phyloP scores from a whole-genome alignment of 768 basidiomycete genomes.

The Mycena albidolilacea region DNA sequence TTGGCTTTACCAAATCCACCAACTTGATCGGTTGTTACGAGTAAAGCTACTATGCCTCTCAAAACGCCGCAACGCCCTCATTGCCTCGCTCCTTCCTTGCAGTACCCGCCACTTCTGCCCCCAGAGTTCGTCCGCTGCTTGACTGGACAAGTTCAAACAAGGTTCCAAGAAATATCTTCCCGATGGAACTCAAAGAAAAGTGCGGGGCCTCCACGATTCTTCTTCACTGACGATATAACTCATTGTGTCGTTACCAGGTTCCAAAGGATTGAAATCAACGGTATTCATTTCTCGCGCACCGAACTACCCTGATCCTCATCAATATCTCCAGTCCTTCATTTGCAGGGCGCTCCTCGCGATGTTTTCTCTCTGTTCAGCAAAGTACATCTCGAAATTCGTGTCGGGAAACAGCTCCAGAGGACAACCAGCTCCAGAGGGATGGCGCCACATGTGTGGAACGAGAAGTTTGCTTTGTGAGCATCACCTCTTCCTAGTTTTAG shows the following conservation, averaged over 20 bases:
- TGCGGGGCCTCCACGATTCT: not conserved
- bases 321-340: conserved; percentile 18
- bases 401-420: conserved; percentile 5
- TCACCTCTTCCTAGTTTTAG: conserved; percentile 7
- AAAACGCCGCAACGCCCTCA: conserved; percentile 7
- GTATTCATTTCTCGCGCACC: conserved; percentile 10
- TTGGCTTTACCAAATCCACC: not conserved
- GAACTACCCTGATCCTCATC: not conserved
- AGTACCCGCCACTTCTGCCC: conserved; percentile 13
- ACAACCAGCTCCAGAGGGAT: conserved; percentile 23
- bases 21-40: conserved; percentile 9
- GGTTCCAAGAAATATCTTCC: conserved; percentile 5
- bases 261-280: conserved; percentile 31
- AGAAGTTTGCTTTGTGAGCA: conserved; percentile 32
- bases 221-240: not conserved
- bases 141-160: not conserved
- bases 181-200: conserved; percentile 25
- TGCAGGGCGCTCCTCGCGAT: conserved; percentile 22
- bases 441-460: conserved; percentile 27
- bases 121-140: not conserved
- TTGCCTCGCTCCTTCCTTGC: not conserved
- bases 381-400: conserved; percentile 24
- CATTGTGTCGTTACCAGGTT: conserved; percentile 20
- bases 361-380: conserved; percentile 16
- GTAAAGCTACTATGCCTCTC: not conserved